phyloP scores from a whole-genome alignment of 352 stramenopile genomes.

The Phytophthora fragariaefolia region DNA sequence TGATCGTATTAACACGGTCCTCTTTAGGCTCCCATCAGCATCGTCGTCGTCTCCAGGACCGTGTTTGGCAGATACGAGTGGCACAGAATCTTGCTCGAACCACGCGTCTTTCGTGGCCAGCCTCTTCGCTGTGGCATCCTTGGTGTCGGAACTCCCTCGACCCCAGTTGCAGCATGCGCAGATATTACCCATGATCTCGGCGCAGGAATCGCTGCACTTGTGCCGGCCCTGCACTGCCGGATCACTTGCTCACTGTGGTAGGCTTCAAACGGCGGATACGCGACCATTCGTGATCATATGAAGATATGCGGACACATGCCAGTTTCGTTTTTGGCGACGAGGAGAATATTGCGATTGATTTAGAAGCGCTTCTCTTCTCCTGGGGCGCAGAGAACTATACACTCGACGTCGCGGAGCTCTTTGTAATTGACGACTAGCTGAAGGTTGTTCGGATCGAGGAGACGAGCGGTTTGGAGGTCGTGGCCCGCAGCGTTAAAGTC shows the following conservation, averaged over 20 bases:
- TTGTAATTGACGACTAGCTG: slow-evolving; percentile 85
- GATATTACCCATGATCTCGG: slow-evolving; percentile 45
- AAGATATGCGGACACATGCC: slow-evolving; percentile 22
- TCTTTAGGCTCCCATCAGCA: slow-evolving; percentile 50
- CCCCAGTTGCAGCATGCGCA: slow-evolving; percentile 37
- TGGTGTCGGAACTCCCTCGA: slow-evolving; percentile 8
- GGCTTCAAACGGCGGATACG: slow-evolving; percentile 17
- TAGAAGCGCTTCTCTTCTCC: slow-evolving; percentile 62
- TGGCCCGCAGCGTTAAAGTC: slow-evolving; percentile 56
- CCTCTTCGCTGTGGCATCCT: slow-evolving; percentile 18
- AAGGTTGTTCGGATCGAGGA: slow-evolving; percentile 70
- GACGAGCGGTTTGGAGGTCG: slow-evolving; percentile 78
- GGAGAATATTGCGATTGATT: slow-evolving; percentile 11
- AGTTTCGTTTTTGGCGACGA: slow-evolving; percentile 14
- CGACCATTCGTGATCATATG: slow-evolving; percentile 27
- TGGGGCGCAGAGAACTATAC: slow-evolving; percentile 69
- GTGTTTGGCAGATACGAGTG: slow-evolving; percentile 58
- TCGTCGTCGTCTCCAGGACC: slow-evolving; percentile 45
- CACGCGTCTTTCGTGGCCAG: slow-evolving; percentile 46
- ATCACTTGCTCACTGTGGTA: background rate
- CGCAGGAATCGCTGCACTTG: too few species aligned
- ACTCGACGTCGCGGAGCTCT: slow-evolving; percentile 72
- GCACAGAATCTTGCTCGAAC: slow-evolving; percentile 72
- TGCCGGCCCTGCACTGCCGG: too few species aligned
- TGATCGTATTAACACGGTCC: slow-evolving; percentile 60